Evolutionary conservation across 164 flowering plant genomes (phyloP).

Genomic region (Malania oleifera): DNA sequence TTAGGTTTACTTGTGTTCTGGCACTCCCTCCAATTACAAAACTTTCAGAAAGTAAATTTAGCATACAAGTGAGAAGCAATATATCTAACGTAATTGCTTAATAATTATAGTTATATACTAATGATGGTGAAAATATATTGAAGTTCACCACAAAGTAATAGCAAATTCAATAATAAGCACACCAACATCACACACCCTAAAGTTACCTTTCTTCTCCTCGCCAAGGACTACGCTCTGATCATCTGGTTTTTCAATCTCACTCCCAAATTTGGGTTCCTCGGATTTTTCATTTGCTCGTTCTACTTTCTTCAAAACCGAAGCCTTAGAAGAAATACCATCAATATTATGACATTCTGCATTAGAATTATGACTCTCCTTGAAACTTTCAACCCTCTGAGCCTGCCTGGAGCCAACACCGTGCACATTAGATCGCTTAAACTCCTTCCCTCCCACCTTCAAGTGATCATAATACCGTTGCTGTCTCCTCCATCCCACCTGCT

Average conservation of each 20-base stretch:
- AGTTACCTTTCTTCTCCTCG: conserved; percentile 47
- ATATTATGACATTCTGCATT: conserved; percentile 17
- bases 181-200: neutral
- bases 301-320: conserved; percentile 16
- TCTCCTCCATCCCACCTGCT: conserved; percentile 56
- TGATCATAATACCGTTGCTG: conserved; percentile 43
- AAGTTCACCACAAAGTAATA: conserved; percentile 1
- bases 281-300: conserved; percentile 15
- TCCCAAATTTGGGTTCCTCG: conserved; percentile 23
- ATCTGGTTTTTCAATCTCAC: conserved; percentile 16
- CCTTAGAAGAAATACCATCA: conserved; percentile 18
- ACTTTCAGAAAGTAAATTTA: no score
- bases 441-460: conserved; percentile 33
- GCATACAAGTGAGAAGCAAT: no score
- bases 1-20: no score
- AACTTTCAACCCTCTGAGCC: conserved; percentile 31
- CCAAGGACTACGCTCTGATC: conserved; percentile 18
- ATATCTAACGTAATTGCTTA: no score
- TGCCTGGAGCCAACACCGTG: conserved; percentile 28
- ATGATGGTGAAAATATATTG: no score
- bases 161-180: neutral
- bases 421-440: conserved; percentile 28
- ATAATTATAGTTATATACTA: no score
- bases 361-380: conserved; percentile 27
- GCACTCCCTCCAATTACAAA: no score